Base-by-base conservation (phyloP, 108 stramenopile genomes). In the Cylindrotheca closterium region DNA sequence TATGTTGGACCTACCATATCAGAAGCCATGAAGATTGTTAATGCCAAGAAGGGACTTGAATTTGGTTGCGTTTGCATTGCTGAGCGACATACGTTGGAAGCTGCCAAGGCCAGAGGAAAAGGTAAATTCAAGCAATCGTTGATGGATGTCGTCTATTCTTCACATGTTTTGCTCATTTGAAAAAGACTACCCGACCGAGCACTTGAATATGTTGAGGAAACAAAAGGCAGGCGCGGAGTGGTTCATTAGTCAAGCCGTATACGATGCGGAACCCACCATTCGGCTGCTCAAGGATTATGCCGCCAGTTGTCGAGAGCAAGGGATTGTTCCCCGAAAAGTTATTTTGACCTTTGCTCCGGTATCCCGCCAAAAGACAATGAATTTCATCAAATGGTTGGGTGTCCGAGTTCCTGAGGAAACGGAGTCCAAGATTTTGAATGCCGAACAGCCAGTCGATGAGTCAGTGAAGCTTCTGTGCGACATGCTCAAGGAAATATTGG, bases 41-140 rank as follows among this genome's bases (percentile, higher is more conserved):
- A 55, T 19, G 49, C 34, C 7, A 49, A 51, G 21, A 42, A 65
- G 23, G 22, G 21, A 5, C 30, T 65, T 47, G 37, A 60, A 5
- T 82, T 85, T 67, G 84, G 84, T 10, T 81, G 79, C 53, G 84
- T 85, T 19, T 76, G 74, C 50, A 85, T 85, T 55, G 74, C 81
- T n/a, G 84, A 85, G 66, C 74, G 84, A 4, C 84, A 85, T 58
- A 85, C 76, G n/a, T 47, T 71, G 45, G 74, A 83, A 62, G 52
- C 78, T 52, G 77, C 77, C 27, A 19, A 66, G 50, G 22, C 51
- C 12, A 45, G 77, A 34, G 70, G 70, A 19, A 78, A 15, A 42
- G 37, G 37, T 42, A 42, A 10, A 7, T 15, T 15, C 37, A 42
- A 42, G 37, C 37, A n/a, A n/a, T n/a, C n/a, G n/a, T n/a, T n/a